Evolutionary conservation across 768 basidiomycete genomes (phyloP).

Genomic region (Suillus spraguei): DNA sequence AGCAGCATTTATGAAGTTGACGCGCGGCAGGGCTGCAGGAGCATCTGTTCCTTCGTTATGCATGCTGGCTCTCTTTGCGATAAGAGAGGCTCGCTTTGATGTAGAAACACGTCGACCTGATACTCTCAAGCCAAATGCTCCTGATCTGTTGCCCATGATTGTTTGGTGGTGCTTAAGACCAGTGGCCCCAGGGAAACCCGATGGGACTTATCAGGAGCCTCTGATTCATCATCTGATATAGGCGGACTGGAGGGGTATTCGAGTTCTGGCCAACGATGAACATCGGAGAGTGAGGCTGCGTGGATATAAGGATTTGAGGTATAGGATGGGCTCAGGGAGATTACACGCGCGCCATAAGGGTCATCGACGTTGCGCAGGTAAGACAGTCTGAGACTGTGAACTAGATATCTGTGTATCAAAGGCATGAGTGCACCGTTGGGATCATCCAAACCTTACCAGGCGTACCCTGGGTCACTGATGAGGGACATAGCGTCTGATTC

Average conservation of each 20-base stretch:
- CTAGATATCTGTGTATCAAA: slow-evolving; percentile 54
- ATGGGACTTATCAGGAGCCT: slow-evolving; percentile 36
- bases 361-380: slow-evolving; percentile 91
- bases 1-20: slow-evolving; percentile 9
- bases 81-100: slow-evolving; percentile 49
- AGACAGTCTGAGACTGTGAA: slow-evolving; percentile 82
- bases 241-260: slow-evolving; percentile 68
- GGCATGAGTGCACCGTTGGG: slow-evolving; percentile 6
- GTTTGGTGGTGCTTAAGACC: slow-evolving; percentile 84
- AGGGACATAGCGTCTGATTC: slow-evolving; percentile 48
- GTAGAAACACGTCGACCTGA: slow-evolving; percentile 60
- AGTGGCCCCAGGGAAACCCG: slow-evolving; percentile 51
- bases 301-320: slow-evolving; percentile 82
- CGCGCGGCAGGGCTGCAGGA: slow-evolving; percentile 17
- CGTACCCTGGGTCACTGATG: slow-evolving; percentile 65
- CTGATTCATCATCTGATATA: slow-evolving; percentile 69
- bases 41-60: slow-evolving; percentile 17
- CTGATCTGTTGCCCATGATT: slow-evolving; percentile 76
- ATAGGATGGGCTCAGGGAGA: slow-evolving; percentile 79
- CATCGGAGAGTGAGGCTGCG: slow-evolving; percentile 78
- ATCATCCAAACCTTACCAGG: slow-evolving; percentile 6
- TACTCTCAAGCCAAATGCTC: slow-evolving; percentile 78
- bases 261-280: slow-evolving; percentile 85
- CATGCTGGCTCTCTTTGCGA: slow-evolving; percentile 11
- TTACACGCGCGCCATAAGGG: slow-evolving; percentile 78